These are phyloP conservation scores for Trichomonas vaginalis DNA, from an alignment of 208 protist species.

Conservation along the genomic window DNA sequence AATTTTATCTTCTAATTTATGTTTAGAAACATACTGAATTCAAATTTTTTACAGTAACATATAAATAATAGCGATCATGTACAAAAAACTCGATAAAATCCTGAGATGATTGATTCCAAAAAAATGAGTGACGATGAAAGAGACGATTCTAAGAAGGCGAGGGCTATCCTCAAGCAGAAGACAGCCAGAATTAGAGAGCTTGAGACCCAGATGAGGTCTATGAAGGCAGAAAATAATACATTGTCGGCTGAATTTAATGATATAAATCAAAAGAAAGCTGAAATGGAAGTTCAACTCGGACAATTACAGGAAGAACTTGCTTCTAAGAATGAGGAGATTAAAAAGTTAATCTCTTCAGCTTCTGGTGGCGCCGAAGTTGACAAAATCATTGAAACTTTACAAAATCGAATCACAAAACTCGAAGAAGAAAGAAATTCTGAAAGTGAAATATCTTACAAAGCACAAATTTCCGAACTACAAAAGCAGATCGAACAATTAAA, in stretches of 20 bases:
- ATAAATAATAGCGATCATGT: too few species aligned
- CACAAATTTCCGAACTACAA: not conserved
- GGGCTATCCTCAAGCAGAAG: not conserved
- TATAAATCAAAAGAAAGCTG: not conserved
- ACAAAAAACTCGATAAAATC: too few species aligned
- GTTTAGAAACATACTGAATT: too few species aligned
- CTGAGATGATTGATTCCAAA: too few species aligned
- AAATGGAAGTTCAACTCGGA: not conserved
- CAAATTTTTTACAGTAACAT: too few species aligned
- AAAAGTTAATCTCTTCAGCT: not conserved
- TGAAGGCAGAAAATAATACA: not conserved
- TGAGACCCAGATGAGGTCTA: not conserved
- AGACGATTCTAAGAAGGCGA: not conserved
- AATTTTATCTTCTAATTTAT: too few species aligned
- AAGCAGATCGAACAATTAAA: not conserved
- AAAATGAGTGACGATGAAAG: not conserved
- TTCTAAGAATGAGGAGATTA: not conserved
- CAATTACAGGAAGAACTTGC: not conserved
- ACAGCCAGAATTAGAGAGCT: not conserved
- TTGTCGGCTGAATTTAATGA: not conserved
- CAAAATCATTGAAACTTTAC: not conserved
- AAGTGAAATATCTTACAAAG: not conserved
- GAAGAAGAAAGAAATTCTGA: not conserved
- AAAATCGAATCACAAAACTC: not conserved
- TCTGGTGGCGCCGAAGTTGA: not conserved